phyloP scores from a whole-genome alignment of 208 protist genomes.

The Strigomonas culicis region DNA sequence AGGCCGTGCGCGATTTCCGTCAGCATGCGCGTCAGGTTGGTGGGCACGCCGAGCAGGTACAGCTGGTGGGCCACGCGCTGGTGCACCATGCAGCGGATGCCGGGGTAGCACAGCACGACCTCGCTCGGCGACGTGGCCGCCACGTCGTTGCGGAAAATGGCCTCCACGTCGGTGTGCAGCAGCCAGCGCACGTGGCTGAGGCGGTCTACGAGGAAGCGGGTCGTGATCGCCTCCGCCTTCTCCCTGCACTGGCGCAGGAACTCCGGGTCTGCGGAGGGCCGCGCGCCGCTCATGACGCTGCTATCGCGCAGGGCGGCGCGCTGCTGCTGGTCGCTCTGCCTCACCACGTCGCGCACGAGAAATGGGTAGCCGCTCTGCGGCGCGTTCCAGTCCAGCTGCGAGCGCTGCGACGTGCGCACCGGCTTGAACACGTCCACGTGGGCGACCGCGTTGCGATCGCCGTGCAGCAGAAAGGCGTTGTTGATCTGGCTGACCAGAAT shows the following conservation, averaged over 20 bases:
- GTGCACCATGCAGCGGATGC: conserved; percentile 67
- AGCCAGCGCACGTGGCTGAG: conserved; percentile 53
- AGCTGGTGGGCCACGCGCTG: conserved; percentile 70
- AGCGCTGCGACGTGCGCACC: conserved; percentile 26
- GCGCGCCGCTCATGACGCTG: not conserved
- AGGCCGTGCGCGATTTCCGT: conserved; percentile 61
- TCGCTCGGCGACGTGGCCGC: conserved; percentile 60
- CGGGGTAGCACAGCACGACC: conserved; percentile 71
- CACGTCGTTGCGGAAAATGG: conserved; percentile 50
- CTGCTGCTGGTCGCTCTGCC: not conserved
- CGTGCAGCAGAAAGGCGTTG: conserved; percentile 52
- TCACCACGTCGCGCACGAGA: not conserved
- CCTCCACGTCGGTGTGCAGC: conserved; percentile 66
- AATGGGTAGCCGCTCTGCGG: conserved; percentile 16
- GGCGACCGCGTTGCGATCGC: conserved; percentile 29
- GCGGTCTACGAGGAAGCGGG: conserved; percentile 45
- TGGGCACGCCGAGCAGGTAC: conserved; percentile 58
- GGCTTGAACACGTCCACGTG: conserved; percentile 20
- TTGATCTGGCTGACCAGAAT: conserved; percentile 47
- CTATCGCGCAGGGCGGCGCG: not conserved
- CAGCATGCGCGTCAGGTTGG: conserved; percentile 68
- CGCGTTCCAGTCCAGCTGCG: conserved; percentile 29
- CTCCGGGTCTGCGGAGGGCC: conserved; percentile 5
- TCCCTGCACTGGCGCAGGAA: conserved; percentile 26
- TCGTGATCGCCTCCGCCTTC: conserved; percentile 43